A percentile compares a stretch with the other conserved stretches of the same genome.
Evolutionary conservation across 1,139 yeast genomes (phyloP).

Genomic region (Saccharomycopsis hybrid): DNA sequence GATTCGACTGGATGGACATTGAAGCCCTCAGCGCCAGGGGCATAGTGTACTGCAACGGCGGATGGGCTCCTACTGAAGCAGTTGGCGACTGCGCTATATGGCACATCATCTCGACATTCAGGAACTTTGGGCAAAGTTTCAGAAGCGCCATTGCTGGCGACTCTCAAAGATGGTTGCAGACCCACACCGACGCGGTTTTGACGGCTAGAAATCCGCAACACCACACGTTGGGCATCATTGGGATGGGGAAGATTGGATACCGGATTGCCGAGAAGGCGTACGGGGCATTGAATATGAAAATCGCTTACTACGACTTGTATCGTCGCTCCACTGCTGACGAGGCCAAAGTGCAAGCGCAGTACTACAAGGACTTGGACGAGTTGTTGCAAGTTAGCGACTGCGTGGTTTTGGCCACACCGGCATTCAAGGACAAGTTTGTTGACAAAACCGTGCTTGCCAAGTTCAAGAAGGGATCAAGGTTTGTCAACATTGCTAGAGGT

Average conservation of each 20-base stretch:
- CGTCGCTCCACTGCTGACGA: constrained; percentile 27
- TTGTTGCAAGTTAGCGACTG: constrained; percentile 32
- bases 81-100: constrained; percentile 19
- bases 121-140: constrained; percentile 17
- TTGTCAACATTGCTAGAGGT: constrained; percentile 37
- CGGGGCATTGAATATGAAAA: constrained; percentile 33
- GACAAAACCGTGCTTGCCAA: constrained; percentile 29
- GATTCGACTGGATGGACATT: constrained; percentile 35
- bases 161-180: background rate
- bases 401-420: constrained; percentile 33
- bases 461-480: constrained; percentile 32
- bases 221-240: constrained; percentile 33
- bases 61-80: constrained; percentile 18
- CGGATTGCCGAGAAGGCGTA: constrained; percentile 32
- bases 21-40: constrained; percentile 30
- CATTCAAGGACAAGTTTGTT: constrained; percentile 30
- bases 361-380: constrained; percentile 28
- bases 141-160: constrained; percentile 13
- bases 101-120: constrained; percentile 16
- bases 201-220: constrained; percentile 32
- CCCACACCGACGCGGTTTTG: constrained; percentile 23
- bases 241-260: constrained; percentile 34
- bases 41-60: constrained; percentile 23
- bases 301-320: constrained; percentile 31
- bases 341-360: constrained; percentile 25